phyloP scores from a whole-genome alignment of 768 basidiomycete species.

The Coprinopsis sp. region DNA sequence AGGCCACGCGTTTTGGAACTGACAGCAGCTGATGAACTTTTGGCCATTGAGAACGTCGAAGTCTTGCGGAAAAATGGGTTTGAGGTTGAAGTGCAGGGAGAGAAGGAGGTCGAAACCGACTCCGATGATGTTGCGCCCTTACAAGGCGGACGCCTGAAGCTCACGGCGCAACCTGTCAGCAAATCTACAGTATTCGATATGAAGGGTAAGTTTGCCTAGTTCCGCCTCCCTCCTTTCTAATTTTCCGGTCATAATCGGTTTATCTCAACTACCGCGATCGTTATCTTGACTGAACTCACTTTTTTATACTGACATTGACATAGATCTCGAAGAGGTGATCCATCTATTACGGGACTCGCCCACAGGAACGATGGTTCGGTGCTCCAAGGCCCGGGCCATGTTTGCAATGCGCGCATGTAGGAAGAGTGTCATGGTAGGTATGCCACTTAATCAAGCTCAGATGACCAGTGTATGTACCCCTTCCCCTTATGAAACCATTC shows the following conservation, averaged over 20 bases:
- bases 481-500: neutral
- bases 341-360: constrained; percentile 79
- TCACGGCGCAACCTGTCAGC: constrained; percentile 85
- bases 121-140: constrained; percentile 38
- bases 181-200: constrained; percentile 87
- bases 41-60: constrained; percentile 85
- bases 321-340: constrained; percentile 92
- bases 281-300: no score
- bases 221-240: no score
- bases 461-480: constrained; percentile 60
- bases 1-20: constrained; percentile 79
- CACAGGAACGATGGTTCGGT: constrained; percentile 79
- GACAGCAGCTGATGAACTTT: constrained; percentile 84
- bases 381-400: constrained; percentile 91
- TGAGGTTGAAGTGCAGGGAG: constrained; percentile 54
- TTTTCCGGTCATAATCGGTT: no score
- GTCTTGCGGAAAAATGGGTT: constrained; percentile 85
- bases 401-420: constrained; percentile 95
- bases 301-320: no score
- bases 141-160: constrained; percentile 44
- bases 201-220: constrained; percentile 74
- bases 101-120: neutral
- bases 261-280: no score
- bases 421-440: constrained; percentile 96
- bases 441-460: constrained; percentile 66